Percentiles rank a stretch among this genome's conserved stretches.
Evolutionary conservation across 352 stramenopile genomes (phyloP).

Genomic region (Phytophthora kernoviae): DNA sequence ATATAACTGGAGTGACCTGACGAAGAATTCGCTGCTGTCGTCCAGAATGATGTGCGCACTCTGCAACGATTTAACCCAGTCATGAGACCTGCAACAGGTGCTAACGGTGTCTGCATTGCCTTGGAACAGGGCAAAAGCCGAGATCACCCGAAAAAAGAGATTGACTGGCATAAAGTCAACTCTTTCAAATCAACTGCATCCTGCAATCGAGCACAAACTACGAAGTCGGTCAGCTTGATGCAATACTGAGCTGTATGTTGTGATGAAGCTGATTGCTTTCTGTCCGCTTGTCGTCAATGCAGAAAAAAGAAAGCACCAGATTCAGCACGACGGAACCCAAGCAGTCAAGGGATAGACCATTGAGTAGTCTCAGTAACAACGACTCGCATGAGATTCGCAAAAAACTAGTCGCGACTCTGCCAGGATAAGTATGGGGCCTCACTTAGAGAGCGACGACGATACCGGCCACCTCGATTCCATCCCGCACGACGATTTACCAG

Average conservation of each 20-base stretch:
- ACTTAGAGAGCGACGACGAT: constrained; percentile 28
- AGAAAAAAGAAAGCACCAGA: constrained; percentile 47
- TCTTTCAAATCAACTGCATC: constrained; percentile 77
- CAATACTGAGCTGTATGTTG: no score
- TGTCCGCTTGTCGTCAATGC: not conserved
- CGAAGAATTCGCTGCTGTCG: constrained; percentile 77
- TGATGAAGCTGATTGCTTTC: constrained; percentile 1
- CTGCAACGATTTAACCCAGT: not conserved
- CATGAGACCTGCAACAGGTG: no score
- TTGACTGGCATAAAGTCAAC: constrained; percentile 76
- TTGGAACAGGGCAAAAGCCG: constrained; percentile 62
- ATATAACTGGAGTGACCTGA: constrained; percentile 85
- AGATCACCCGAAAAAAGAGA: constrained; percentile 69
- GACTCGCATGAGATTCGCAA: constrained; percentile 14
- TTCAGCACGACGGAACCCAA: constrained; percentile 25
- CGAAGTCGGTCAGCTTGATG: constrained; percentile 46
- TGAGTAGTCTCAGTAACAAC: constrained; percentile 26
- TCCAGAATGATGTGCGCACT: constrained; percentile 75
- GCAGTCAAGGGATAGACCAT: constrained; percentile 9
- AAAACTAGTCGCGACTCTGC: not conserved
- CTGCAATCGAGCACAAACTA: constrained; percentile 67
- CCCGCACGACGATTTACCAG: constrained; percentile 16
- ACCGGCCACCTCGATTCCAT: constrained; percentile 18
- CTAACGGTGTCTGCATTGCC: no score
- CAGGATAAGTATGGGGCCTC: constrained; percentile 7